Evolutionary conservation across 108 stramenopile genomes (phyloP).

Genomic region (Cylindrotheca fusiformis): DNA sequence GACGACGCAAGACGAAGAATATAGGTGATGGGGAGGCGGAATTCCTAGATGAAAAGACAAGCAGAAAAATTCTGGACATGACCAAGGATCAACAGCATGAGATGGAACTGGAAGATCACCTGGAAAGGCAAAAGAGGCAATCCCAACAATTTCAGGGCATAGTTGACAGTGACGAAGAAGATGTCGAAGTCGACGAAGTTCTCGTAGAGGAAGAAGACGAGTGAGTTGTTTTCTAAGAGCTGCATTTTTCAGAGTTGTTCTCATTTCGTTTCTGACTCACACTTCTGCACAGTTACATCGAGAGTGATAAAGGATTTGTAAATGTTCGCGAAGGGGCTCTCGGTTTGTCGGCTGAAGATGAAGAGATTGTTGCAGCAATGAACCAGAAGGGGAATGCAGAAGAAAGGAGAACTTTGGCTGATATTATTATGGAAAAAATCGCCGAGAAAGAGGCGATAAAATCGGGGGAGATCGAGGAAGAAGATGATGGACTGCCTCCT

Average conservation of each 20-base stretch:
- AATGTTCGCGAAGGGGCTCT: constrained; percentile 49
- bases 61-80: constrained; percentile 62
- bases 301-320: constrained; percentile 77
- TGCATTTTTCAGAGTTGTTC: not conserved
- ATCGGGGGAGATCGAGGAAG: constrained; percentile 29
- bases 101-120: constrained; percentile 53
- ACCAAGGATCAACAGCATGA: constrained; percentile 66
- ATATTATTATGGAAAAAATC: constrained; percentile 98
- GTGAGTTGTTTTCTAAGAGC: constrained; percentile 25
- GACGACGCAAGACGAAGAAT: constrained; percentile 21
- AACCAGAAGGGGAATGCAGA: constrained; percentile 37
- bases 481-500: constrained; percentile 40
- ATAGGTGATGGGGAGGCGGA: constrained; percentile 33
- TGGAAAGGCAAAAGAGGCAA: constrained; percentile 17
- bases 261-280: not conserved
- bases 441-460: constrained; percentile 88
- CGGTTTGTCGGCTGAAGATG: constrained; percentile 75
- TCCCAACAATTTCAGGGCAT: constrained; percentile 11
- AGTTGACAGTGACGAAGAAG: constrained; percentile 57
- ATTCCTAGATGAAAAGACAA: constrained; percentile 63
- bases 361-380: constrained; percentile 79
- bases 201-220: constrained; percentile 64
- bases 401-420: constrained; percentile 81
- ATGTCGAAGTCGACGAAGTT: constrained; percentile 65
- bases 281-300: constrained; percentile 33